Percentiles rank a stretch among this genome's conserved stretches.
phyloP scores from a whole-genome alignment of 2,329 filamentous ascomycete species.

The Emericellopsis atlantica region DNA sequence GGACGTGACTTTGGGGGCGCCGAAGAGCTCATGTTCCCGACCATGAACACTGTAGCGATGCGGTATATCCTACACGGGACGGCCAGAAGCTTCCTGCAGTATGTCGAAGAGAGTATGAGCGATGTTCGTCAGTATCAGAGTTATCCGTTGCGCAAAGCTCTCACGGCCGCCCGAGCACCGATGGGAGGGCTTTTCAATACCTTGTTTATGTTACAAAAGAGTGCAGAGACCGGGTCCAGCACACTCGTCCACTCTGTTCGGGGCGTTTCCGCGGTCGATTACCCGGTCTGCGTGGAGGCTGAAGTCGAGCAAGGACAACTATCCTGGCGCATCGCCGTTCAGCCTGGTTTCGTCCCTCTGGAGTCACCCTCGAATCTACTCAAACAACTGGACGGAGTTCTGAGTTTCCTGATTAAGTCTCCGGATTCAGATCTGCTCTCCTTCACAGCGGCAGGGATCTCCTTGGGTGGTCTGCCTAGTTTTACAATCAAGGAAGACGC shows the following conservation, averaged over 20 bases:
- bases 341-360: slow-evolving; percentile 37
- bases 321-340: slow-evolving; percentile 61
- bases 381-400: slow-evolving; percentile 41
- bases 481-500: neutral
- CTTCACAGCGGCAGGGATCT: slow-evolving; percentile 38
- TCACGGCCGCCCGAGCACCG: slow-evolving; percentile 25
- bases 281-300: slow-evolving; percentile 72
- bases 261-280: slow-evolving; percentile 60
- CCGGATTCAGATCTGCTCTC: slow-evolving; percentile 38
- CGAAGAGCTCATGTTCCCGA: slow-evolving; percentile 64
- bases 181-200: slow-evolving; percentile 36
- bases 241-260: slow-evolving; percentile 49
- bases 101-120: slow-evolving; percentile 59
- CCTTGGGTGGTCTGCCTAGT: slow-evolving; percentile 50
- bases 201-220: slow-evolving; percentile 40
- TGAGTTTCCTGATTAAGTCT: slow-evolving; percentile 40
- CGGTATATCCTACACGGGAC: slow-evolving; percentile 62
- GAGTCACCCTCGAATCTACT: slow-evolving; percentile 38
- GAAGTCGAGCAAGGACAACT: slow-evolving; percentile 45
- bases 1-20: slow-evolving; percentile 66
- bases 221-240: slow-evolving; percentile 2
- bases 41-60: slow-evolving; percentile 81
- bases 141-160: slow-evolving; percentile 62
- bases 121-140: slow-evolving; percentile 61
- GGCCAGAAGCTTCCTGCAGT: slow-evolving; percentile 48